Evolutionary conservation across 768 basidiomycete species (phyloP), one percentile per base, ranked within the genome.

Genomic region (Sporobolomyces roseus): DNA sequence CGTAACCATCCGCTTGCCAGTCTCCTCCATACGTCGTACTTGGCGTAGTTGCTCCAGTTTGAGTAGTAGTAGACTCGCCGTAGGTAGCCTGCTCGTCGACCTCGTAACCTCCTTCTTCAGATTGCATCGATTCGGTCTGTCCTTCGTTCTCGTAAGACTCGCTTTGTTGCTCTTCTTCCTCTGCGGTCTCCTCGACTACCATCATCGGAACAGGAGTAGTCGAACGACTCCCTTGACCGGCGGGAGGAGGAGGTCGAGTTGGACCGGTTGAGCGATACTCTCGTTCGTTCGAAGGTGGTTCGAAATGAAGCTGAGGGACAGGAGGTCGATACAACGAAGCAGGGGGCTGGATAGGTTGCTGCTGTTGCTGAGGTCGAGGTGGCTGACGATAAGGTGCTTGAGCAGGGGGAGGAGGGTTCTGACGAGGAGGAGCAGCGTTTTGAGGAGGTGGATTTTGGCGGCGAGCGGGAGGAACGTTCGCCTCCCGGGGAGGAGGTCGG

Each of bases 1-100:
- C 71, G 67, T 72, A 72, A 1, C 71, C 71, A 58, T 64, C 68
- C 17, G 68, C 66, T n/a, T 54, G 25, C 71, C 71, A 62, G 27
- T 72, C 71, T 21, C 67, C 71, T 27, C 71, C 71, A 46, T 68
- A 72, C 7, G 45, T 62, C 56, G 71, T 68, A n/a, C 63, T 61
- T 16, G 67, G 63, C n/a, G 68, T 65, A 41, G 63, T 65, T 25
- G n/a, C 54, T 2, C 63, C 68, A 12, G 63, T 65, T 14, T 21
- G 43, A n/a, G 27, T 21, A 3, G 48, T 41, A 2, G 35, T 32
- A 12, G 46, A 19, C 10, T 59, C 65, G 32, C 41, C 50, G 29
- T 55, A 68, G 2, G 25, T 48, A 33, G 30, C 35, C 38, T 49
- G 32, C 7, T 63, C 66, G 30, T 67, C 46, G 27, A 30, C 48